phyloP scores from a whole-genome alignment of 306 rosid genomes.

The Vicia sativa region DNA sequence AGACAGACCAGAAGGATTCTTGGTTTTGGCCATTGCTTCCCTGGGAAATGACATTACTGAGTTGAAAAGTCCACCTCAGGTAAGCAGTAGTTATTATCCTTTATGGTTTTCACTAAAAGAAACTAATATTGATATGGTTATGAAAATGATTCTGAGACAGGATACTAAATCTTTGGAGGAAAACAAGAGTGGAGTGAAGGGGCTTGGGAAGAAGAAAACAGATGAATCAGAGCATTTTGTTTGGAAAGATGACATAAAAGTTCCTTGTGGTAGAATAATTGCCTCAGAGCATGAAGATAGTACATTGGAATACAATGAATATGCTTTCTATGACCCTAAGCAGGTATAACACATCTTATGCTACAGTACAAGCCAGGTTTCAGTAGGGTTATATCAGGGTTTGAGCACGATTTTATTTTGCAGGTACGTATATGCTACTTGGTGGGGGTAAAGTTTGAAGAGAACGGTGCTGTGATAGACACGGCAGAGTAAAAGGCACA shows the following conservation, averaged over 20 bases:
- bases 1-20: slow-evolving; percentile 86
- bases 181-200: slow-evolving; percentile 68
- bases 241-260: slow-evolving; percentile 83
- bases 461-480: slow-evolving; percentile 54
- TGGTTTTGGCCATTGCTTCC: slow-evolving; percentile 84
- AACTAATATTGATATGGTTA: neutral
- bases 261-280: slow-evolving; percentile 71
- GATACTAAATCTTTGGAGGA: slow-evolving; percentile 64
- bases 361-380: neutral
- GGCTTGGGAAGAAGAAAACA: slow-evolving; percentile 72
- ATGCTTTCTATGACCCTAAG: slow-evolving; percentile 72
- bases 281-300: slow-evolving; percentile 68
- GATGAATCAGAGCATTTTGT: slow-evolving; percentile 73
- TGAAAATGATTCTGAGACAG: slow-evolving; percentile 39
- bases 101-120: neutral
- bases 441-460: slow-evolving; percentile 77
- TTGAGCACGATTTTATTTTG: neutral
- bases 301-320: slow-evolving; percentile 72
- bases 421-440: slow-evolving; percentile 77
- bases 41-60: slow-evolving; percentile 59
- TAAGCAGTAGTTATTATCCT: slow-evolving; percentile 1
- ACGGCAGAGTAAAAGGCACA: slow-evolving; percentile 45
- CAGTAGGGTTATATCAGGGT: neutral
- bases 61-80: slow-evolving; percentile 59
- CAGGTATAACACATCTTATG: slow-evolving; percentile 46